Evolutionary conservation across 2,329 filamentous ascomycete genomes (phyloP).

Genomic region (Cordyceps farinosa): DNA sequence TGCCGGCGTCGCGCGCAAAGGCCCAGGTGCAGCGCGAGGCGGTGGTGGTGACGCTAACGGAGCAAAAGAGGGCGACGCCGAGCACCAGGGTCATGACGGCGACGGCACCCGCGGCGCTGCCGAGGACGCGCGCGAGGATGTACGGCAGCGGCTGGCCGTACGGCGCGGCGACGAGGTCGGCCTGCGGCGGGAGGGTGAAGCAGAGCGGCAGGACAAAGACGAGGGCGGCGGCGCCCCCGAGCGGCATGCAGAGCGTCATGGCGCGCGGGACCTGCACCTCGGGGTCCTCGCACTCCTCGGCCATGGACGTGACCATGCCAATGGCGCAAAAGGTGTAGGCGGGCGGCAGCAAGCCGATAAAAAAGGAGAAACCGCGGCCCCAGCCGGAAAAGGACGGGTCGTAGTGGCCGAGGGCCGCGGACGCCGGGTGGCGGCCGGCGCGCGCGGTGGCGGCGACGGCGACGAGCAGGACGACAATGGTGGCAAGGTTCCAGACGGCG

Average conservation of each 20-base stretch:
- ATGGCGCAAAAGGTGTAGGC: conserved; percentile 56
- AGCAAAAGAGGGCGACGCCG: conserved; percentile 55
- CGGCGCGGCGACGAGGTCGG: conserved; percentile 42
- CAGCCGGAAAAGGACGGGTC: conserved; percentile 54
- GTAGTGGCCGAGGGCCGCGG: conserved; percentile 52
- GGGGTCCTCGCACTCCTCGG: conserved; percentile 55
- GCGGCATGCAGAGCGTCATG: conserved; percentile 48
- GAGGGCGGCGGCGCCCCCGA: conserved; percentile 51
- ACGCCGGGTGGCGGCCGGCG: conserved; percentile 48
- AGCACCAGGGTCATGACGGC: conserved; percentile 51
- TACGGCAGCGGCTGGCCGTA: conserved; percentile 53
- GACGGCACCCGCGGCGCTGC: conserved; percentile 48
- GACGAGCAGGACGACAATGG: conserved; percentile 55
- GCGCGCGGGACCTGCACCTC: conserved; percentile 50
- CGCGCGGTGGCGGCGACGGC: conserved; percentile 52
- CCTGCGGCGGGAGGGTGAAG: conserved; percentile 36
- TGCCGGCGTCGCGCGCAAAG: conserved; percentile 55
- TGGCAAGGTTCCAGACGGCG: conserved; percentile 51
- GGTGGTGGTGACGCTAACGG: conserved; percentile 57
- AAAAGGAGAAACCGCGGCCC: conserved; percentile 54
- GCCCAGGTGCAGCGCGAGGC: conserved; percentile 58
- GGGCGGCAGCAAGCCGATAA: conserved; percentile 57
- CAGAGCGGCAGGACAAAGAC: conserved; percentile 47
- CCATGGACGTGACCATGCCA: conserved; percentile 61
- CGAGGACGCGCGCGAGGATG: conserved; percentile 50